Percentiles rank a stretch among this genome's conserved stretches.
Conservation (phyloP, 306 rosid species). For the Elaeagnus macrophylla region DNA sequence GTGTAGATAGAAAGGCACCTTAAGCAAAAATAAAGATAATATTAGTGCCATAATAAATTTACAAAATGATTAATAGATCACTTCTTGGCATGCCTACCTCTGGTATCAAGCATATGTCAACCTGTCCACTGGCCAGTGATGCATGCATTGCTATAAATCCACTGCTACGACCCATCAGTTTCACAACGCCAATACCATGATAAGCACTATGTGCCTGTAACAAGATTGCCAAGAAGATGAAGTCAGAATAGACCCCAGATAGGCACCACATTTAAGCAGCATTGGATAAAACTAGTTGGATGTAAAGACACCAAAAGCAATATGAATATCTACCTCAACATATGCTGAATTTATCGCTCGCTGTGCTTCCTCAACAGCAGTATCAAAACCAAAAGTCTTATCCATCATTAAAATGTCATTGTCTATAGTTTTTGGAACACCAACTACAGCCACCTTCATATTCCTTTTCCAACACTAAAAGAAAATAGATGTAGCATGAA, state of each 20-base stretch:
- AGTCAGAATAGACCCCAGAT: background rate
- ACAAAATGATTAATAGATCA: slow-evolving; percentile 14
- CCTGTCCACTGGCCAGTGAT: slow-evolving; percentile 88
- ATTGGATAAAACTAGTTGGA: background rate
- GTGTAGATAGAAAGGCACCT: slow-evolving; percentile 72
- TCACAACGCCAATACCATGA: slow-evolving; percentile 90
- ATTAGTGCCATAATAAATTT: background rate
- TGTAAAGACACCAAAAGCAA: too few relatives aligned
- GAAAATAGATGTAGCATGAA: background rate
- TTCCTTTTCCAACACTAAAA: slow-evolving; percentile 64
- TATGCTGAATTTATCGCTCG: slow-evolving; percentile 96
- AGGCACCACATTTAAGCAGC: background rate
- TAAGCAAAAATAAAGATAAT: slow-evolving; percentile 22
- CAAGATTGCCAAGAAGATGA: slow-evolving; percentile 20
- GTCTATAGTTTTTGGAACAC: slow-evolving; percentile 96
- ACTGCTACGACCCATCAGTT: slow-evolving; percentile 99
- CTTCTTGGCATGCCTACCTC: slow-evolving; percentile 49
- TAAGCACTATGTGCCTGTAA: slow-evolving; percentile 94
- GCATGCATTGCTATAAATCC: slow-evolving; percentile 99
- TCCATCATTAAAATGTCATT: slow-evolving; percentile 93
- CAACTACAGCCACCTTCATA: slow-evolving; percentile 75
- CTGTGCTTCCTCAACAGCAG: slow-evolving; percentile 99
- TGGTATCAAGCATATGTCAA: slow-evolving; percentile 90
- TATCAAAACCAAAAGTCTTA: slow-evolving; percentile 96
- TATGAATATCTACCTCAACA: slow-evolving; percentile 54